Conservation (phyloP, 139 green algal genomes). For the Asterochloris erici region DNA sequence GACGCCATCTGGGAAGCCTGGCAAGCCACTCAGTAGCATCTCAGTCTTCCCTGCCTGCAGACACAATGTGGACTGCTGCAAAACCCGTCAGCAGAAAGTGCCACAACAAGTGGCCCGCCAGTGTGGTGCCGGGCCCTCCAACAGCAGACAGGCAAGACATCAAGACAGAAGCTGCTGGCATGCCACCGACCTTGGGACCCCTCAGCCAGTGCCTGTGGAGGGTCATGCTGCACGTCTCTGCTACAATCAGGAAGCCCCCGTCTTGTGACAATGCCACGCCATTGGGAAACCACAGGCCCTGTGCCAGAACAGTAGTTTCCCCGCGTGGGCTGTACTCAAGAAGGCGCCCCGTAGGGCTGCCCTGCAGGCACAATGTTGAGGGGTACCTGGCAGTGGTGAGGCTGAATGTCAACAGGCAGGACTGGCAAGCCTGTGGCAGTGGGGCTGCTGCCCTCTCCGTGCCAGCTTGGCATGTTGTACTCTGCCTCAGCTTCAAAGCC, state of each 20-base stretch:
- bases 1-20: slow-evolving; percentile 72
- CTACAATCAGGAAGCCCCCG: slow-evolving; percentile 30
- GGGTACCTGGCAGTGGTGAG: not conserved
- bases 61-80: too few species aligned
- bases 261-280: slow-evolving; percentile 32
- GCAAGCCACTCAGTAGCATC: slow-evolving; percentile 50
- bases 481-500: not conserved
- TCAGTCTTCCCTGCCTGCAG: slow-evolving; percentile 46
- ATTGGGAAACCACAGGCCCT: slow-evolving; percentile 42
- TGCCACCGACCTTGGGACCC: slow-evolving; percentile 37
- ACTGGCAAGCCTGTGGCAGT: not conserved
- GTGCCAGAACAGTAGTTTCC: slow-evolving; percentile 18
- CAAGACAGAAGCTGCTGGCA: too few species aligned
- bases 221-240: slow-evolving; percentile 29
- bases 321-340: slow-evolving; percentile 25
- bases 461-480: not conserved
- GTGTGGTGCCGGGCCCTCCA: too few species aligned
- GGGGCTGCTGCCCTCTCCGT: not conserved
- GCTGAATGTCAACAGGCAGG: not conserved
- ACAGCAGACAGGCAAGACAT: too few species aligned
- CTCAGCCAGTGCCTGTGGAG: slow-evolving; percentile 55
- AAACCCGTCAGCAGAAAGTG: too few species aligned
- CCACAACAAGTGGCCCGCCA: too few species aligned
- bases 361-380: slow-evolving; percentile 20
- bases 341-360: slow-evolving; percentile 33